These are phyloP conservation scores for Cucumis hystrix DNA, from an alignment of 306 rosid species.

Conservation along the genomic window DNA sequence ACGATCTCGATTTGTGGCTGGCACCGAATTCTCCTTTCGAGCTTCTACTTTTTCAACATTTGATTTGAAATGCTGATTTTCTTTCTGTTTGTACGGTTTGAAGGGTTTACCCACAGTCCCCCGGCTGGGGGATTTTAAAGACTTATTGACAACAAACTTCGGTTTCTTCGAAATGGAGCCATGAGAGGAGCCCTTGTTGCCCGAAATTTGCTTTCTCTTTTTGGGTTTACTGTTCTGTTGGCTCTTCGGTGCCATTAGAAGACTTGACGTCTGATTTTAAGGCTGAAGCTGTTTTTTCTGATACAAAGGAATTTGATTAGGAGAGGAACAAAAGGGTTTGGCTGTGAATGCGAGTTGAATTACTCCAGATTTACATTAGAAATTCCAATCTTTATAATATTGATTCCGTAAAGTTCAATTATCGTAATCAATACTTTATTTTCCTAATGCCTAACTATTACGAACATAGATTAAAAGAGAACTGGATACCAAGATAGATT, in stretches of 20 bases:
- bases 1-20: constrained; percentile 48
- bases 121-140: not conserved
- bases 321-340: too few species aligned
- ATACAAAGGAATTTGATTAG: not conserved
- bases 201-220: constrained; percentile 52
- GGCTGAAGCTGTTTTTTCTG: not conserved
- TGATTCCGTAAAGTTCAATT: too few species aligned
- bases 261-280: not conserved
- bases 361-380: too few species aligned
- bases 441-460: too few species aligned
- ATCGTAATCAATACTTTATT: too few species aligned
- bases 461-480: not conserved
- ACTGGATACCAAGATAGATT: not conserved
- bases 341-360: too few species aligned
- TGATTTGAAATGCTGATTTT: not conserved
- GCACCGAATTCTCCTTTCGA: constrained; percentile 20
- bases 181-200: constrained; percentile 15
- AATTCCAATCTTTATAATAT: too few species aligned
- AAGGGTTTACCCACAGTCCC: constrained; percentile 21
- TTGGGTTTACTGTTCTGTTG: constrained; percentile 11
- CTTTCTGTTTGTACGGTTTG: constrained; percentile 11
- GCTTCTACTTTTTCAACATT: constrained; percentile 12
- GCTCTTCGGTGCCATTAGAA: constrained; percentile 60
- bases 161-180: constrained; percentile 30
- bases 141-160: constrained; percentile 26